These are phyloP conservation scores for Aspergillus floridensis DNA, from an alignment of 2,329 filamentous ascomycete species.

Conservation along the genomic window DNA sequence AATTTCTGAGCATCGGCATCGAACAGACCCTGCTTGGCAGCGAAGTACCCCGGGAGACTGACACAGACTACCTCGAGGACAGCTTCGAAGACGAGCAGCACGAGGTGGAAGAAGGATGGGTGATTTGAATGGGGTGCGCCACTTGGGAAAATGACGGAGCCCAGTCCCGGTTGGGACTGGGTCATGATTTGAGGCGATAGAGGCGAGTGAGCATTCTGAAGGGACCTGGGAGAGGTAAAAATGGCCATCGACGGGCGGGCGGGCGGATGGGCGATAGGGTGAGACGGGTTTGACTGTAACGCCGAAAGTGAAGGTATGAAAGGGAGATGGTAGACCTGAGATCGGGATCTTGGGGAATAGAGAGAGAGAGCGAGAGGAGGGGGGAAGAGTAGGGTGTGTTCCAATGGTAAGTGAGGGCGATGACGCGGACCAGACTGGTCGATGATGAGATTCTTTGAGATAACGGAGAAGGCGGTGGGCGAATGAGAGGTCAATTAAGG, in stretches of 20 bases:
- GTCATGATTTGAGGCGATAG: conserved; percentile 20
- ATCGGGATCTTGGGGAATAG: neutral
- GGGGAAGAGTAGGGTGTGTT: neutral
- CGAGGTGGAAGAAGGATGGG: conserved; percentile 58
- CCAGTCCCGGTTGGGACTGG: conserved; percentile 24
- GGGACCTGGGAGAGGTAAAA: conserved; percentile 50
- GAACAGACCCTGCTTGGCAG: conserved; percentile 87
- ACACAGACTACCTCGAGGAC: conserved; percentile 95
- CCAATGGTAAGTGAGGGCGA: neutral
- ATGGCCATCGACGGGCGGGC: conserved; percentile 35
- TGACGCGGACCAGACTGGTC: conserved; percentile 3
- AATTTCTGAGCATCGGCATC: conserved; percentile 96
- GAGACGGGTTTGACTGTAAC: neutral
- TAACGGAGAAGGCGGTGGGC: conserved; percentile 5
- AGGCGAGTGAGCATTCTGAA: conserved; percentile 42
- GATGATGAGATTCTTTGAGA: neutral
- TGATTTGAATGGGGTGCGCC: conserved; percentile 40
- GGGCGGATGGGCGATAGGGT: neutral
- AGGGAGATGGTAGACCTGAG: neutral
- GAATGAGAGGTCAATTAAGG: conserved; percentile 3
- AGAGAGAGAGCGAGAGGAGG: neutral
- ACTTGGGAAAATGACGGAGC: conserved; percentile 21
- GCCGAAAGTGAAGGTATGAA: neutral
- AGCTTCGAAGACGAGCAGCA: conserved; percentile 86
- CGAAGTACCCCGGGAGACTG: conserved; percentile 87